phyloP scores from a whole-genome alignment of 192 early-diverging fungal species.

The Rhizophagus clarus region DNA sequence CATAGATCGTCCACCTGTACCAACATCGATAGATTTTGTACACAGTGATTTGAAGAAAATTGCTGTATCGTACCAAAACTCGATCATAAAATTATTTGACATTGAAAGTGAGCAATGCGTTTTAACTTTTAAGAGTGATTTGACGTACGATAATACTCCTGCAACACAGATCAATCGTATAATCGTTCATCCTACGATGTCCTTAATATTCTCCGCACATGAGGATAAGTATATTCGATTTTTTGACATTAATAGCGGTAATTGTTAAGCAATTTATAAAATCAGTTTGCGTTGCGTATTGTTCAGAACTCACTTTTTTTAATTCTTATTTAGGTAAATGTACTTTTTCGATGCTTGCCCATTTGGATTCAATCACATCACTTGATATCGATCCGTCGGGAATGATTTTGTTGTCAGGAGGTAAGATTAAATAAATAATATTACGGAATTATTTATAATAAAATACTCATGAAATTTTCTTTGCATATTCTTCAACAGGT shows the following conservation, averaged over 20 bases:
- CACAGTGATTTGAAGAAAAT: constrained; percentile 58
- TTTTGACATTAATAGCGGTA: constrained; percentile 76
- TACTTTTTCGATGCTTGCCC: constrained; percentile 64
- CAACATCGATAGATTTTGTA: constrained; percentile 74
- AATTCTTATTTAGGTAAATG: constrained; percentile 51
- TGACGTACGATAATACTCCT: constrained; percentile 64
- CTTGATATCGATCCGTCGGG: constrained; percentile 69
- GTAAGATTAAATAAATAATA: constrained; percentile 36
- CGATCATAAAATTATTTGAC: constrained; percentile 72
- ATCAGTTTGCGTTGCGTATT: neutral
- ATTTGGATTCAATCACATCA: constrained; percentile 67
- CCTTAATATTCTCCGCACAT: constrained; percentile 72
- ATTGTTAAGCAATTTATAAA: neutral
- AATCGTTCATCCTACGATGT: constrained; percentile 70
- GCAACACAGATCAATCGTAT: constrained; percentile 80
- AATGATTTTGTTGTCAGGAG: constrained; percentile 63
- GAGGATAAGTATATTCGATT: constrained; percentile 77
- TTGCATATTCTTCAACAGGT: constrained; percentile 43
- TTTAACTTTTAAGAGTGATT: constrained; percentile 55
- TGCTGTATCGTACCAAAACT: constrained; percentile 65
- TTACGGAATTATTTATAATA: neutral
- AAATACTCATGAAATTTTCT: neutral
- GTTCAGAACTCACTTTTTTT: constrained; percentile 5
- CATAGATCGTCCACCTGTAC: constrained; percentile 40
- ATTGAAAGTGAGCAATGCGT: constrained; percentile 70